phyloP scores from a whole-genome alignment of 495 filamentous ascomycete genomes.

The Penicillium lagena region DNA sequence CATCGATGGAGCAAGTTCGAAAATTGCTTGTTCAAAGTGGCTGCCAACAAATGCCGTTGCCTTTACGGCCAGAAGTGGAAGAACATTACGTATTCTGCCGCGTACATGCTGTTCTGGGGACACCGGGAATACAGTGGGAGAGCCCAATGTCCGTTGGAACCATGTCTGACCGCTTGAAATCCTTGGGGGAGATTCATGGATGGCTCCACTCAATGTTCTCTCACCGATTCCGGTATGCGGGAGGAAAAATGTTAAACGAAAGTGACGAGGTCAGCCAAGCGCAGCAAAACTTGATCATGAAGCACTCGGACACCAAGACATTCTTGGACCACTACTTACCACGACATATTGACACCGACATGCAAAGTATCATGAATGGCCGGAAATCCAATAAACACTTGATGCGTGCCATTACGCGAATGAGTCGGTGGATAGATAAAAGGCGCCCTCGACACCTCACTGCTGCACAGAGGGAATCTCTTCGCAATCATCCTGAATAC shows the following conservation, averaged over 20 bases:
- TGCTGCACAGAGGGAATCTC: constrained; percentile 15
- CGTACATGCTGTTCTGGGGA: no score
- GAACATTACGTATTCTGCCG: no score
- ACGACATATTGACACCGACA: constrained; percentile 24
- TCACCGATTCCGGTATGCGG: constrained; percentile 13
- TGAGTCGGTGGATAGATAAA: constrained; percentile 29
- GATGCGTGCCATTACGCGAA: constrained; percentile 25
- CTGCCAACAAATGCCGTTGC: constrained; percentile 13
- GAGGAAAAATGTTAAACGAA: constrained; percentile 17
- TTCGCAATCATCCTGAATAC: constrained; percentile 16
- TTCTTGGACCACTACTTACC: constrained; percentile 34
- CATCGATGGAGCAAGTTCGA: constrained; percentile 18
- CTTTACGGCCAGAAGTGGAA: no score
- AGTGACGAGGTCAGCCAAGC: constrained; percentile 25
- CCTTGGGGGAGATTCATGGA: constrained; percentile 22
- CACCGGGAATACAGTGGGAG: no score
- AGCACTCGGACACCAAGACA: constrained; percentile 20
- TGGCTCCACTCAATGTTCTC: constrained; percentile 15
- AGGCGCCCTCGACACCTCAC: constrained; percentile 24
- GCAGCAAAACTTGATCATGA: constrained; percentile 33
- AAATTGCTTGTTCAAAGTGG: constrained; percentile 9
- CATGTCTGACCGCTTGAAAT: no score
- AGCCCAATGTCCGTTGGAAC: no score
- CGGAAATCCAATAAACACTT: constrained; percentile 18
- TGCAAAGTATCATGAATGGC: constrained; percentile 22